Percentiles rank a stretch among this genome's conserved stretches.
These are phyloP conservation scores for Ogataea paraovalis DNA, from an alignment of 805 yeast species.

Conservation along the genomic window DNA sequence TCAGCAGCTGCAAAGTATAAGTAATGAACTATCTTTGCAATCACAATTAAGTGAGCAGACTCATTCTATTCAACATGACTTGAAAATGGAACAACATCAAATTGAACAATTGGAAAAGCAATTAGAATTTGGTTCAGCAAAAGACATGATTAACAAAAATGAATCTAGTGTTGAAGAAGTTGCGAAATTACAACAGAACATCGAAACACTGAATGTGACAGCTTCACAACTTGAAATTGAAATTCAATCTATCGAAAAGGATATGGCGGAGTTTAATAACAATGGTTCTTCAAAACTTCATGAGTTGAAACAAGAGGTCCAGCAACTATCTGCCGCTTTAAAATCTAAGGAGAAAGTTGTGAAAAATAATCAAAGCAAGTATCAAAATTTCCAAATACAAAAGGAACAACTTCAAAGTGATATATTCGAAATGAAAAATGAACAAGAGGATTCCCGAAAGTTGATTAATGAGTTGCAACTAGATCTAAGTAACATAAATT, in stretches of 20 bases:
- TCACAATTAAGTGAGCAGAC: constrained; percentile 46
- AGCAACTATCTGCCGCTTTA: constrained; percentile 35
- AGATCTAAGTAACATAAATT: constrained; percentile 23
- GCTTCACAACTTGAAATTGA: constrained; percentile 37
- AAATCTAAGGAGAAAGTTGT: constrained; percentile 35
- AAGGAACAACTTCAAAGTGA: constrained; percentile 66
- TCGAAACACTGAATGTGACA: constrained; percentile 33
- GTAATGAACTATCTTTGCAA: constrained; percentile 38
- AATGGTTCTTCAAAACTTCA: constrained; percentile 80
- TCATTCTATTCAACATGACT: constrained; percentile 51
- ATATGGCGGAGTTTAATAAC: constrained; percentile 73
- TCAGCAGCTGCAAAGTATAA: constrained; percentile 37
- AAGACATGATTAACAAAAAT: constrained; percentile 49
- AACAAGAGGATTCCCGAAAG: constrained; percentile 33
- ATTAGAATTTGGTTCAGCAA: constrained; percentile 51
- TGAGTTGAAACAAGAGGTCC: constrained; percentile 53
- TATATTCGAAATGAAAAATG: constrained; percentile 40
- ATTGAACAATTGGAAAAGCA: constrained; percentile 51
- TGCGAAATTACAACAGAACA: constrained; percentile 33
- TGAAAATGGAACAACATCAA: constrained; percentile 57
- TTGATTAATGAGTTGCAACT: constrained; percentile 34
- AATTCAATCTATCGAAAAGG: constrained; percentile 56
- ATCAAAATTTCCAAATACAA: constrained; percentile 64
- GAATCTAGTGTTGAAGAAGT: constrained; percentile 46
- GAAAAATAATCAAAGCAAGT: constrained; percentile 45